phyloP scores from a whole-genome alignment of 1,284 basidiomycete species.

The Trichosporon sp. region DNA sequence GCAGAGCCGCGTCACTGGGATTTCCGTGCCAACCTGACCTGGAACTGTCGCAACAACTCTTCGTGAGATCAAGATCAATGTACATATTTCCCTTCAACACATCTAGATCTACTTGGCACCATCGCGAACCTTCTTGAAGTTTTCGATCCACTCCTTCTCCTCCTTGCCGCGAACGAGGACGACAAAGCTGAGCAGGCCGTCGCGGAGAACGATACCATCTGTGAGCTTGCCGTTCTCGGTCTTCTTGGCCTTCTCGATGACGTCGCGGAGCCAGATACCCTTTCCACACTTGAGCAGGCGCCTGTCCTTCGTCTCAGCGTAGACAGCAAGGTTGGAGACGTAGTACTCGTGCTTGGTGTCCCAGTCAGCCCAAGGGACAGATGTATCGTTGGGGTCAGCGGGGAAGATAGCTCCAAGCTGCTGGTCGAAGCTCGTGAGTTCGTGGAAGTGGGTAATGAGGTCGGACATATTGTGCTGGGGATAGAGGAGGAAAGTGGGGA shows the following conservation, averaged over 20 bases:
- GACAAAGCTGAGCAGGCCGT: constrained; percentile 78
- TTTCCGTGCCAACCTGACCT: too few relatives aligned
- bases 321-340: constrained; percentile 64
- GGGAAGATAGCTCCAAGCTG: constrained; percentile 82
- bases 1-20: too few relatives aligned
- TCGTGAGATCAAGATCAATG: too few relatives aligned
- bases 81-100: too few relatives aligned
- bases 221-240: constrained; percentile 53
- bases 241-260: constrained; percentile 57
- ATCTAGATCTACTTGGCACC: constrained; percentile 55
- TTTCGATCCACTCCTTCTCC: constrained; percentile 82
- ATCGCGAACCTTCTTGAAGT: constrained; percentile 60
- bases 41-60: too few relatives aligned
- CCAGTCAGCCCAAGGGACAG: constrained; percentile 61
- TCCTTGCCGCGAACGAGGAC: constrained; percentile 76
- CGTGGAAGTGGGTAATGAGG: constrained; percentile 77
- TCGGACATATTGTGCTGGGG: constrained; percentile 85
- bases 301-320: constrained; percentile 70
- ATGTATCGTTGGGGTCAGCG: constrained; percentile 11
- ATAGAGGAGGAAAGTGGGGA: constrained; percentile 89
- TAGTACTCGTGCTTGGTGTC: constrained; percentile 70
- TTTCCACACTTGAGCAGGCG: constrained; percentile 82
- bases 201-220: constrained; percentile 80
- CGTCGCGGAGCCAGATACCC: constrained; percentile 74
- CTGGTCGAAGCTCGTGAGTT: constrained; percentile 72